Evolutionary conservation across 495 filamentous ascomycete species (phyloP).

Genomic region (Oleoguttula mirabilis): DNA sequence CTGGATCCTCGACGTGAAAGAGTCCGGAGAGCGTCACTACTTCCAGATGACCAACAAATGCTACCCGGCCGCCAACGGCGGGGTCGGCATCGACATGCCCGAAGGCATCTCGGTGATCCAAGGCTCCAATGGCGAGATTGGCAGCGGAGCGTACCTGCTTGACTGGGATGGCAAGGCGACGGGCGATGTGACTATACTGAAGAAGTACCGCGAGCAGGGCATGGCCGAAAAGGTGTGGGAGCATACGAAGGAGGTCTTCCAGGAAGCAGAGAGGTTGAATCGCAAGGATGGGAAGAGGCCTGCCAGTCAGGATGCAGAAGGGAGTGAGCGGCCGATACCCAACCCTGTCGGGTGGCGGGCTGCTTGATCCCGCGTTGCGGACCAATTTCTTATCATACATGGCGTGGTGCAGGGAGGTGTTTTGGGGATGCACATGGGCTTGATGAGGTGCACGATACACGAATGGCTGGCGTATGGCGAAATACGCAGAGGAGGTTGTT

Average conservation of each 20-base stretch:
- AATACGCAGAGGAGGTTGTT: no score
- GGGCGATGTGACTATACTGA: conserved; percentile 23
- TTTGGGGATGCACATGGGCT: no score
- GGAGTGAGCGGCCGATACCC: neutral
- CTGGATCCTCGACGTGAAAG: conserved; percentile 19
- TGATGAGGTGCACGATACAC: no score
- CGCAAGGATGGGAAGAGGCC: conserved; percentile 4
- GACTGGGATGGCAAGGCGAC: conserved; percentile 28
- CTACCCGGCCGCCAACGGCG: conserved; percentile 7
- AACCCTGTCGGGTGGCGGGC: conserved; percentile 17
- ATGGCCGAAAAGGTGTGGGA: conserved; percentile 28
- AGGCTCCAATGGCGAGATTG: conserved; percentile 24
- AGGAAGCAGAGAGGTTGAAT: conserved; percentile 13
- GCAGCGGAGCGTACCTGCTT: conserved; percentile 33
- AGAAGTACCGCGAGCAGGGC: conserved; percentile 25
- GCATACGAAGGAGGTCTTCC: conserved; percentile 31
- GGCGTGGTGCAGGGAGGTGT: no score
- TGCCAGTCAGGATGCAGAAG: conserved; percentile 6
- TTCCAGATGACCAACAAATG: conserved; percentile 18
- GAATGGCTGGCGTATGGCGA: no score
- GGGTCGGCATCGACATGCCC: conserved; percentile 14
- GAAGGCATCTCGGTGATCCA: conserved; percentile 18
- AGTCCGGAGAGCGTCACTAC: conserved; percentile 22
- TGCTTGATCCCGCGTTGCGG: conserved; percentile 5
- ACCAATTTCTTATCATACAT: no score